phyloP scores from a whole-genome alignment of 169 alveolate genomes.

The Babesia ovis region DNA sequence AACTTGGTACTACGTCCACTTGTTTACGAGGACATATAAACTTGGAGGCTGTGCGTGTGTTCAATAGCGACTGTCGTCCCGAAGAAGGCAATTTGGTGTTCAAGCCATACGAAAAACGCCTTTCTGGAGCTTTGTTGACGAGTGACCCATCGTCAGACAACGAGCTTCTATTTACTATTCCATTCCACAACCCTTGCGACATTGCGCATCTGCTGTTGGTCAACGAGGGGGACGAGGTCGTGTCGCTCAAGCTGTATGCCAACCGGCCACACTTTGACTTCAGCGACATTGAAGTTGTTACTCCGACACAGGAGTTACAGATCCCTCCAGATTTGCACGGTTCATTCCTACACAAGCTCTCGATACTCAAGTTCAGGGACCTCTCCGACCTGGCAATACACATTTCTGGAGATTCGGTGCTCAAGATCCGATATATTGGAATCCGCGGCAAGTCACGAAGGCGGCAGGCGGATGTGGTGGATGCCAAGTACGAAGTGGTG shows the following conservation, averaged over 20 bases:
- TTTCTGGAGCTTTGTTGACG: constrained; percentile 21
- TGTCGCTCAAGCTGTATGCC: constrained; percentile 24
- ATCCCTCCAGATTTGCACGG: constrained; percentile 69
- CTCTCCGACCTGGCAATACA: constrained; percentile 42
- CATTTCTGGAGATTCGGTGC: constrained; percentile 16
- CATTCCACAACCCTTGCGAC: constrained; percentile 55
- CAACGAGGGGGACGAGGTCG: constrained; percentile 44
- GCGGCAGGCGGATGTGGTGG: constrained; percentile 37
- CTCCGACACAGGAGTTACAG: constrained; percentile 47
- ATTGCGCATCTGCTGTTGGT: constrained; percentile 49
- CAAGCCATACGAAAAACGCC: constrained; percentile 39
- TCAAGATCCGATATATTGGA: constrained; percentile 60
- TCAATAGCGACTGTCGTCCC: constrained; percentile 55
- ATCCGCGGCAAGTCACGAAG: constrained; percentile 46
- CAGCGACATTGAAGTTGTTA: constrained; percentile 59
- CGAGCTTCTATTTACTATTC: constrained; percentile 61
- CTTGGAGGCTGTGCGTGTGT: constrained; percentile 52
- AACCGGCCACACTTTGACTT: constrained; percentile 61
- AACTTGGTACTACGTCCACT: constrained; percentile 46
- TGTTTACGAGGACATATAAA: constrained; percentile 58
- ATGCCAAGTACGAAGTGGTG: constrained; percentile 56
- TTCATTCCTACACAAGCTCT: constrained; percentile 48
- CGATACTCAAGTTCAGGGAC: constrained; percentile 48
- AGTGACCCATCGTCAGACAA: constrained; percentile 49
- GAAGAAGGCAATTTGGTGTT: constrained; percentile 45